Base-by-base conservation (phyloP, 1,284 basidiomycete species). In the Ustilago xerochloae region DNA sequence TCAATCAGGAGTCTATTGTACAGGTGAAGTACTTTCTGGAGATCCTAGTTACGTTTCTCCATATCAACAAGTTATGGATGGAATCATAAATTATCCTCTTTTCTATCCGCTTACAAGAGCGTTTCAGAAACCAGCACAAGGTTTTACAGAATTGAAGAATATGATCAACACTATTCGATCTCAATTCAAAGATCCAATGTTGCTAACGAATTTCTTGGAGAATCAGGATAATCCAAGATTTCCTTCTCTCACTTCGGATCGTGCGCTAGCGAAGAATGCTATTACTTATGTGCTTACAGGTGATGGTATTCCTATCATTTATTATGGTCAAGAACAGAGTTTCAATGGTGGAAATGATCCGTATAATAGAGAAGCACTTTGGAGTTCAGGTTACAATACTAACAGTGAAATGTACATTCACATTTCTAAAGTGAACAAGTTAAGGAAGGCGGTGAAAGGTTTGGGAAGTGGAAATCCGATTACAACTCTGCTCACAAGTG, bases 171-270 rank as follows among this genome's bases (percentile, higher is more conserved):
- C 50, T 22, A 51, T 50, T 54, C 38, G 36, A 6, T n/a, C 29
- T 13, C 43, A 49, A 8, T 64, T 60, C 38, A 57, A 81, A 84
- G 88, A 89, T 49, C 79, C 87, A 2, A 87, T 87, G 30, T 78
- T 88, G 43, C 87, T 92, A 2, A 92, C 91, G 3, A 92, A 92
- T 77, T 93, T 94, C 85, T 85, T 94, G 32, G 92, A 93, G 85
- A 93, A 93, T 85, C 92, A 93, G 76, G 92, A 93, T 81, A 72
- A 91, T 20, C 89, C 91, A 3, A 88, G 92, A 48, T 93, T 86
- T 49, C 84, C 85, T 24, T 65, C 47, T 68, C 78, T 45, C 50
- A 61, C 48, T 22, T 30, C 26, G 28, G 60, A 63, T 32, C 63
- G 26, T 6, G 16, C 63, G 10, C 79, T 87, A 18, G 77, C 85